Evolutionary conservation across 164 flowering plant species (phyloP), one percentile per base, ranked within the genome.

Genomic region (Umbellularia californica): DNA sequence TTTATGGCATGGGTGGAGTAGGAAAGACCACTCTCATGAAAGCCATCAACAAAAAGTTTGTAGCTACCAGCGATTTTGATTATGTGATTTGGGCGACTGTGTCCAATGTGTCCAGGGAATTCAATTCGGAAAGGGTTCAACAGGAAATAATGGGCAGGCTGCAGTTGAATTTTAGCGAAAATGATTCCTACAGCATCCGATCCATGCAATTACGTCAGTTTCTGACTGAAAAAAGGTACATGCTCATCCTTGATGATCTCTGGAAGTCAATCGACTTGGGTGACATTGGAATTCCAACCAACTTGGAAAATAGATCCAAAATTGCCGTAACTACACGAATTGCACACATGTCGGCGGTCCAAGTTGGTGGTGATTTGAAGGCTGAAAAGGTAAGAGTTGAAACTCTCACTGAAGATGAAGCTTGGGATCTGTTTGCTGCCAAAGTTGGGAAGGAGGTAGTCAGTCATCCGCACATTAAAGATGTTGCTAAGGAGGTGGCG

Each of bases 201-300:
- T 7, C 47, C 10, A 9, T 1, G 9, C 47, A 41, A 41, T 41
- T 41, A 7, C 10, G 47, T 7, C 3, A 14, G 3, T 12, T 2
- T 23, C 47, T 71, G 24, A 71, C 4, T 10, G 3, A 27, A 7
- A 52, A 50, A 20, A 71, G 17, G 50, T 71, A 14, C 24, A 19
- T 71, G 73, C 63, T 71, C 1, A 51, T 71, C 50, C 52, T 71
- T 17, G 73, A 71, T 58, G 73, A 71, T 71, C n/a, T 71, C 13
- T 71, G 73, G 73, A 19, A 24, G 7, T 3, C 17, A 11, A 19
- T 71, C 5, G 3, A 71, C 35, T 35, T 71, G n/a, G 15, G 58
- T 19, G 47, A 22, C 1, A 23, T 51, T 24, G 73, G 73, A 23
- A 71, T 71, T 71, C 73, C 73, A 41, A 41, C 10, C 11, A 41